Conservation (phyloP, 139 green algal species). For the Picochlorum sp. region DNA sequence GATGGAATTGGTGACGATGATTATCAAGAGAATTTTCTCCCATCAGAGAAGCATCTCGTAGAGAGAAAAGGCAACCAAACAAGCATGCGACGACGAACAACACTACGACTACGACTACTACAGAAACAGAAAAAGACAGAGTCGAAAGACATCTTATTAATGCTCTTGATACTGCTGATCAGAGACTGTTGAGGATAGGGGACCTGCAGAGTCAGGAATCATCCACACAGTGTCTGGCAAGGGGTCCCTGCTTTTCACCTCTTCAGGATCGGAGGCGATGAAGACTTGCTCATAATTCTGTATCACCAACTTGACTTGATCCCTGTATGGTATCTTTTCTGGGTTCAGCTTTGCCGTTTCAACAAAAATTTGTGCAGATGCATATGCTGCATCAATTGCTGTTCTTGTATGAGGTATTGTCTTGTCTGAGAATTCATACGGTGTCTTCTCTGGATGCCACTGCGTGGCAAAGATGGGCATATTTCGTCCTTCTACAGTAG, state of each 20-base stretch:
- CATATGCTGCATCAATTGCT: constrained; percentile 1
- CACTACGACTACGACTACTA: too few species aligned
- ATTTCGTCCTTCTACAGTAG: constrained; percentile 8
- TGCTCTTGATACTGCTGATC: too few species aligned
- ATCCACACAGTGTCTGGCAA: constrained; percentile 14
- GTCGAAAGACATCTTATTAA: too few species aligned
- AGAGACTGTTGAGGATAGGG: too few species aligned
- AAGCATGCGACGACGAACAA: too few species aligned
- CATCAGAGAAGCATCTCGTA: too few species aligned
- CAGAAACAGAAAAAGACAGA: too few species aligned
- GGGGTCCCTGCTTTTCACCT: neutral
- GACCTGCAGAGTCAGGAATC: neutral
- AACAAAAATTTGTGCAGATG: constrained; percentile 1
- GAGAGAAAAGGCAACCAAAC: too few species aligned
- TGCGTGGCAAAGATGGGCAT: constrained; percentile 12
- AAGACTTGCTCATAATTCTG: constrained; percentile 8
- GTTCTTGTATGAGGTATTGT: constrained; percentile 12
- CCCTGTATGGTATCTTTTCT: neutral
- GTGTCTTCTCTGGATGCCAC: constrained; percentile 17
- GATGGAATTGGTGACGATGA: too few species aligned
- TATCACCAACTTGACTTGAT: constrained; percentile 4
- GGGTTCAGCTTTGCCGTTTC: constrained; percentile 7
- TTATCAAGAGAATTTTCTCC: too few species aligned
- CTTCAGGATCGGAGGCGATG: neutral
- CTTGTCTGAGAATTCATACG: constrained; percentile 16